phyloP scores from a whole-genome alignment of 1,284 basidiomycete genomes.

The Trichosporon coremiiforme region DNA sequence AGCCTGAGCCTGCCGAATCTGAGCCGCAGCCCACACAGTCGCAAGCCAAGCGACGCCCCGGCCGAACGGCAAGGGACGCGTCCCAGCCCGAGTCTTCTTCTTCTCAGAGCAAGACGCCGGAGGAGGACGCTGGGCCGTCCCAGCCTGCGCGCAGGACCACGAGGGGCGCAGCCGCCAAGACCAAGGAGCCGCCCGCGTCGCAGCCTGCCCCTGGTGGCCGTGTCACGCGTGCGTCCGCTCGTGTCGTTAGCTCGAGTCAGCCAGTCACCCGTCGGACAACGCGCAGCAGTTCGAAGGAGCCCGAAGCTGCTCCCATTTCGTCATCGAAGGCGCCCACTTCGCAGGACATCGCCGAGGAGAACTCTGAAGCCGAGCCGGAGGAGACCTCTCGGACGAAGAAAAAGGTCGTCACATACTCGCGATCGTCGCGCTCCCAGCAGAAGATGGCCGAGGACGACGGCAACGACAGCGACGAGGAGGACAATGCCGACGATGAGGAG shows the following conservation, averaged over 20 bases:
- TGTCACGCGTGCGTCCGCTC: slow-evolving; percentile 15
- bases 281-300: slow-evolving; percentile 20
- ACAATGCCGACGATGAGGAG: not conserved
- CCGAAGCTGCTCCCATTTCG: not conserved
- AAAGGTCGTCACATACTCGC: not conserved
- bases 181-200: slow-evolving; percentile 12
- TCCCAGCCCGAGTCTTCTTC: not conserved
- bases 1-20: not conserved
- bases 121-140: not conserved
- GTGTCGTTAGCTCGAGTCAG: slow-evolving; percentile 22
- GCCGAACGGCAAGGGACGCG: slow-evolving; percentile 6
- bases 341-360: slow-evolving; percentile 21
- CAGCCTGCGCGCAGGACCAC: not conserved
- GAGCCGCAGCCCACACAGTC: slow-evolving; percentile 1
- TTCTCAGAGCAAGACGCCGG: not conserved
- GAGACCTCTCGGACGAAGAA: not conserved
- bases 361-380: slow-evolving; percentile 22
- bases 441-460: not conserved
- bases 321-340: not conserved
- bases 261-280: slow-evolving; percentile 19
- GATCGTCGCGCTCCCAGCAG: not conserved
- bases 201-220: slow-evolving; percentile 15
- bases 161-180: slow-evolving; percentile 1
- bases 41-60: slow-evolving; percentile 12
- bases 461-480: not conserved